Base-by-base conservation (phyloP, 805 yeast genomes). In the Clavispora vitiphila region DNA sequence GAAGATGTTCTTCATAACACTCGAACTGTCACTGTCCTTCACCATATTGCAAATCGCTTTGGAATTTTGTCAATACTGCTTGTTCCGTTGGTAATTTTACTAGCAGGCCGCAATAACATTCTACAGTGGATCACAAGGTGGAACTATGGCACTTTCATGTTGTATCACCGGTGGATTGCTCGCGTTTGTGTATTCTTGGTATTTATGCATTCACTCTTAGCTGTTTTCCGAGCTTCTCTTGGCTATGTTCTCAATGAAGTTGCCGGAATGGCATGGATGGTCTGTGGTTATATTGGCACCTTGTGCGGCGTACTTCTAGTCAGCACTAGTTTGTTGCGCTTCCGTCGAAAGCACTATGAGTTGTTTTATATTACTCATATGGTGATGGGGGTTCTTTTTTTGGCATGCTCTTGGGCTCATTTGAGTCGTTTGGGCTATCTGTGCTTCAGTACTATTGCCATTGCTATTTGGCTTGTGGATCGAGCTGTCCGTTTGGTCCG, bases 391-490 rank as follows among this genome's bases (percentile, higher is more conserved):
- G 39, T 44, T 6, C 43, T 51, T 18, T 58, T 56, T 30, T 41
- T 57, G 12, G 19, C 51, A 12, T 58, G 58, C 1, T 47, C 56
- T 3, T 57, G 54, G 53, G 35, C 26, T 16, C 55, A 51, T 24
- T 34, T 44, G 14, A 37, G 39, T 14, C 44, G 36, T 25, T 45
- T 47, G 12, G 48, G 53, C 0, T 68, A 62, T 37, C 54, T 53
- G 20, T 48, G 53, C 47, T 75, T 63, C 12, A 48, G 53, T 41
- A 78, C 76, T 42, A 74, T 78, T 5, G 55, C 81, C 5, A 71
- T 78, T 43, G 81, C 78, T 0, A 67, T 87, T 7, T 88, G 96
- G 96, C 51, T 55, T 0, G 35, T 60, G 1, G 80, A 75, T 44
- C 57, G 76, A 29, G 19, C 62, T 1, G 42, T 63, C 34, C 52